These are phyloP conservation scores for Boletus rubroflammeus DNA, from an alignment of 768 basidiomycete species.

Conservation along the genomic window DNA sequence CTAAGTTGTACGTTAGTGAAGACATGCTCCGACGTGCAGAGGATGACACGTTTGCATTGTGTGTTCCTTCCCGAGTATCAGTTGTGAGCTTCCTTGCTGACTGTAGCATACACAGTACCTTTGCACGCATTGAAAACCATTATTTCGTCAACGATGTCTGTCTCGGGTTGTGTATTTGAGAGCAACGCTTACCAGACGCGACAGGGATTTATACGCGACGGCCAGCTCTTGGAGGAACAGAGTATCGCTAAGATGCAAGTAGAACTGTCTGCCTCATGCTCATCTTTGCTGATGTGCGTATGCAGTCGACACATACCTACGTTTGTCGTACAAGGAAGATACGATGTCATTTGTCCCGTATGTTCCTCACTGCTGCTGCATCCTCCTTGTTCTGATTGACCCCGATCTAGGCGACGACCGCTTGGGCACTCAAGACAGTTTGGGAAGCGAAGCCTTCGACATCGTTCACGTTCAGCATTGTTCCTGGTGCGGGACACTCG, in stretches of 20 bases:
- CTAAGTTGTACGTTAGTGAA: constrained; percentile 67
- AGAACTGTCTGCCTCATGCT: not conserved
- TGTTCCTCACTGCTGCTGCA: constrained; percentile 17
- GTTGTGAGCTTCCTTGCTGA: constrained; percentile 4
- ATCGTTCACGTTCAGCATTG: constrained; percentile 49
- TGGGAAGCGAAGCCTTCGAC: constrained; percentile 67
- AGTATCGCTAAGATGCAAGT: constrained; percentile 84
- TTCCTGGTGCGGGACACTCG: constrained; percentile 87
- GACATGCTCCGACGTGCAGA: constrained; percentile 65
- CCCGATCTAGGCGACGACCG: constrained; percentile 65
- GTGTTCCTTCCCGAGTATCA: constrained; percentile 21
- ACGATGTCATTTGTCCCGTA: constrained; percentile 87
- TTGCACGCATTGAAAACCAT: constrained; percentile 87
- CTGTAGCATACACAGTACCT: constrained; percentile 50
- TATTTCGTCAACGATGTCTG: constrained; percentile 80
- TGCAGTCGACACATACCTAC: constrained; percentile 83
- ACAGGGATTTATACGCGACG: constrained; percentile 83
- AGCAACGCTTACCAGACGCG: constrained; percentile 1
- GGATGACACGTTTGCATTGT: constrained; percentile 76
- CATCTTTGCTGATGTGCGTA: constrained; percentile 3
- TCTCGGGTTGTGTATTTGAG: constrained; percentile 2
- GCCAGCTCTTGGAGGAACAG: constrained; percentile 80
- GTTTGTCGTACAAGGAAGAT: constrained; percentile 79
- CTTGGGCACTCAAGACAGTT: constrained; percentile 73
- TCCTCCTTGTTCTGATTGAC: not conserved